These are phyloP conservation scores for Pelargonium australe DNA, from an alignment of 441 rosid genomes.

Conservation along the genomic window DNA sequence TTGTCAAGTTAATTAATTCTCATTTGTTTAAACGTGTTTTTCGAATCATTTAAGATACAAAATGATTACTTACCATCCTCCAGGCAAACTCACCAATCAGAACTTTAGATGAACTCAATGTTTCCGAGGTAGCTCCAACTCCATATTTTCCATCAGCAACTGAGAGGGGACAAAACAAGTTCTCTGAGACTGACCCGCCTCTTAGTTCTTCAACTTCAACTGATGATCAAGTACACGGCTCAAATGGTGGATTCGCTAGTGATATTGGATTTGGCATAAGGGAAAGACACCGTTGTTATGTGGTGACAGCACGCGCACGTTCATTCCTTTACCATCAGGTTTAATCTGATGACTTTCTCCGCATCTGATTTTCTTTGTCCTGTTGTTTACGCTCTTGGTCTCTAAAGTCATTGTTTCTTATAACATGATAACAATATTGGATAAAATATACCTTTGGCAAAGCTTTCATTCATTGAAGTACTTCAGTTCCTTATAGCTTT, in stretches of 20 bases:
- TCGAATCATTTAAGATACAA: not conserved
- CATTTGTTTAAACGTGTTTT: not conserved
- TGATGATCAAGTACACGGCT: slow-evolving; percentile 14
- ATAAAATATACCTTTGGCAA: slow-evolving; percentile 3
- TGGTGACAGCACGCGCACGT: slow-evolving; percentile 65
- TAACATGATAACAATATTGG: not conserved
- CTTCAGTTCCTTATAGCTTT: not conserved
- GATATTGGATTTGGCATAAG: slow-evolving; percentile 52
- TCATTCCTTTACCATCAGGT: slow-evolving; percentile 96
- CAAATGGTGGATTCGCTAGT: slow-evolving; percentile 17
- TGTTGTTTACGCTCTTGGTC: not conserved
- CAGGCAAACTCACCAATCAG: slow-evolving; percentile 83
- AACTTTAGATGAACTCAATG: slow-evolving; percentile 70
- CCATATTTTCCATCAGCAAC: slow-evolving; percentile 60
- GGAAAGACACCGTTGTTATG: slow-evolving; percentile 54
- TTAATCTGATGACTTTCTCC: slow-evolving; percentile 16
- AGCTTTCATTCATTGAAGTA: not conserved
- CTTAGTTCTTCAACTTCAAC: slow-evolving; percentile 20
- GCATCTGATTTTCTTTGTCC: not conserved
- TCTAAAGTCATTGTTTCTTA: not conserved
- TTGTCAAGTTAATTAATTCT: not conserved
- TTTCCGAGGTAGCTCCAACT: slow-evolving; percentile 56
- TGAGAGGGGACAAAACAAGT: slow-evolving; percentile 36
- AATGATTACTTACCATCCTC: slow-evolving; percentile 14
- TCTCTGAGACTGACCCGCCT: slow-evolving; percentile 20